Base-by-base conservation (phyloP, 257 asterid species). In the Ilex asprella region DNA sequence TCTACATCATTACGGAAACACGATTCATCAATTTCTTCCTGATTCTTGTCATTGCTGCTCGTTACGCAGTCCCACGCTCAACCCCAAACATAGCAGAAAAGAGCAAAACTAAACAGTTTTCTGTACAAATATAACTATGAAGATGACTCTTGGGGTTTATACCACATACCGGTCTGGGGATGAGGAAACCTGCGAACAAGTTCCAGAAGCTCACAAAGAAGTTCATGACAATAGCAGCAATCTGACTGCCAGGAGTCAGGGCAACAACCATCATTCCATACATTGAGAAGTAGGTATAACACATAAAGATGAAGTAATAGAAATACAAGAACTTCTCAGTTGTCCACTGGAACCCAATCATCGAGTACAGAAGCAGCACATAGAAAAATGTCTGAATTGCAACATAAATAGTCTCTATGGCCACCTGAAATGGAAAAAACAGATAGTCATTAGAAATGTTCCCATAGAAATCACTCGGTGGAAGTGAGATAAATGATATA, bases 191-290 rank as follows among this genome's bases (percentile, higher is more conserved):
- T 2, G 95, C 83, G 84, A 88, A 88, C 67, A 88, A 79, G 85
- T 88, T 88, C 96, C 96, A 88, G 79, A 88, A 83, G 77, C 84
- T 84, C 71, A 86, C 75, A 87, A 88, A 88, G 81, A 82, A 86
- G 65, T 95, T 76, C 95, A 86, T 84, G 43, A 79, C 86, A 60
- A 88, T 88, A 65, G 96, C 92, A 43, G 96, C 93, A 7, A 88
- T 82, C 68, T 86, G 88, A 77, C 65, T 68, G 30, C 95, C 90
- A 15, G 96, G 96, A 30, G 96, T 88, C 27, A 88, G 49, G 10
- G 96, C 95, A 1, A 88, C 96, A 63, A 86, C 85, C 96, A 88
- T 88, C 96, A 88, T 88, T 0, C 96, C 96, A 2, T 80, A 88
- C 90, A 88, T 75, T n/a, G 96, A 78, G 93, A 88, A 88, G 79